Conservation (phyloP, 2,329 filamentous ascomycete genomes). For the Fusarium sp. region DNA sequence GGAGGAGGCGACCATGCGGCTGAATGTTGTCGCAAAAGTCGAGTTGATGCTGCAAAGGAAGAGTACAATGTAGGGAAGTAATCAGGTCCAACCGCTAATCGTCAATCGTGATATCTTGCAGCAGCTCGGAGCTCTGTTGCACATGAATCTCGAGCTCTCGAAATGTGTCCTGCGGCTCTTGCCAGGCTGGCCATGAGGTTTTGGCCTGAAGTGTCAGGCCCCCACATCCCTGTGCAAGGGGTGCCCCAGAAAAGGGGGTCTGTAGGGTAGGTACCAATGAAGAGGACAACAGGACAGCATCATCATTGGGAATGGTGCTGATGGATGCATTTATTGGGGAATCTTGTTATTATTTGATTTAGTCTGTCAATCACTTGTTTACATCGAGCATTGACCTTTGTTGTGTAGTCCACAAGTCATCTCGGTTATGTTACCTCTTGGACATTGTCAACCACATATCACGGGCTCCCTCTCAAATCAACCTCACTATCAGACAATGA, state of each 20-base stretch:
- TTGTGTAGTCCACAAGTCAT: not conserved
- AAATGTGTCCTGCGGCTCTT: conserved; percentile 46
- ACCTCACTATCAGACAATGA: not conserved
- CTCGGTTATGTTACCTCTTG: not conserved
- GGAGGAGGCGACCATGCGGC: conserved; percentile 40
- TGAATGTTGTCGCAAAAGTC: conserved; percentile 12
- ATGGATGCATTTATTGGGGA: not conserved
- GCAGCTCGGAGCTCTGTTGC: conserved; percentile 36
- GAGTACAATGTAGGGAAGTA: not conserved
- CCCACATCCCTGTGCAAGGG: conserved; percentile 32
- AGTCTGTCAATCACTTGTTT: not conserved
- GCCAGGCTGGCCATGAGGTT: conserved; percentile 44
- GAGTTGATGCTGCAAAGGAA: not conserved
- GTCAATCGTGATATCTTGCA: conserved; percentile 35
- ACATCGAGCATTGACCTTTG: not conserved
- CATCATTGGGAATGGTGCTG: not conserved
- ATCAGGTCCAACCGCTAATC: conserved; percentile 16
- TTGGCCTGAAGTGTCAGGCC: conserved; percentile 42
- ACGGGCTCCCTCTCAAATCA: not conserved
- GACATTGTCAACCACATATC: not conserved
- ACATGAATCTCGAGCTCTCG: conserved; percentile 41
- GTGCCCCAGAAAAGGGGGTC: conserved; percentile 32
- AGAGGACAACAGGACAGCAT: not conserved
- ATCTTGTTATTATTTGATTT: not conserved
- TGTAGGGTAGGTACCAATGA: conserved; percentile 21